phyloP scores from a whole-genome alignment of 768 basidiomycete species.

The Gloeopeniophorella convolvens region DNA sequence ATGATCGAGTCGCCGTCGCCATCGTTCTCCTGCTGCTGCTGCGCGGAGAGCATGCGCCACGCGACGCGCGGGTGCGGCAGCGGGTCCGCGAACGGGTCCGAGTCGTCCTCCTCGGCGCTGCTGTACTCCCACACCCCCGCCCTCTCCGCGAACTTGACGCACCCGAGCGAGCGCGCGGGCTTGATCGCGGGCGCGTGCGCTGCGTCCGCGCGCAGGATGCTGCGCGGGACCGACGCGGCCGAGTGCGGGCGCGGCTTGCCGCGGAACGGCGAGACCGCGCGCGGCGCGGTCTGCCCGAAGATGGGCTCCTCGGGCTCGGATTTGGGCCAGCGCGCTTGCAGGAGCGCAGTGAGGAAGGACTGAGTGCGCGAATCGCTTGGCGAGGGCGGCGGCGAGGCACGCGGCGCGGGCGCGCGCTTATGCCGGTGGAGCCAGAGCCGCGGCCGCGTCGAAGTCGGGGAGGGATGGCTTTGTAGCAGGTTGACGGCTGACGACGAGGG shows the following conservation, averaged over 20 bases:
- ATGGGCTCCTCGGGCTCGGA: constrained; percentile 19
- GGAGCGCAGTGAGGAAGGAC: constrained; percentile 19
- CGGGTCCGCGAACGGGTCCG: not conserved
- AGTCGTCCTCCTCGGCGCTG: constrained; percentile 6
- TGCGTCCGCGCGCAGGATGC: constrained; percentile 20
- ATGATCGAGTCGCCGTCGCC: constrained; percentile 17
- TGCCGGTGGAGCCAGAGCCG: constrained; percentile 46
- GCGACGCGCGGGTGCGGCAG: constrained; percentile 2
- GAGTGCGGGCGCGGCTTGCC: constrained; percentile 16
- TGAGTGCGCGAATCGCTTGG: constrained; percentile 14
- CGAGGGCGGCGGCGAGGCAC: constrained; percentile 11
- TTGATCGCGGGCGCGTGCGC: constrained; percentile 9
- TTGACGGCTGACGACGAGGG: constrained; percentile 15
- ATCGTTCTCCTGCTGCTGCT: not conserved
- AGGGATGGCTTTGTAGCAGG: constrained; percentile 22
- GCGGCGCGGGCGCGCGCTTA: constrained; percentile 30
- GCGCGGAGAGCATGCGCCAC: constrained; percentile 3
- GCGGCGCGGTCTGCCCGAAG: constrained; percentile 21
- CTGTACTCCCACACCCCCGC: constrained; percentile 16
- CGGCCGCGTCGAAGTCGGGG: constrained; percentile 26
- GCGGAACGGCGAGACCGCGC: constrained; percentile 19
- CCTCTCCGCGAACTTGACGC: constrained; percentile 19
- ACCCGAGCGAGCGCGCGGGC: constrained; percentile 15
- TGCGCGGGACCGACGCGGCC: constrained; percentile 18
- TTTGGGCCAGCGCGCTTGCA: constrained; percentile 21